Percentiles rank a stretch among this genome's conserved stretches.
phyloP scores from a whole-genome alignment of 495 filamentous ascomycete genomes.

The Platismatia glauca region DNA sequence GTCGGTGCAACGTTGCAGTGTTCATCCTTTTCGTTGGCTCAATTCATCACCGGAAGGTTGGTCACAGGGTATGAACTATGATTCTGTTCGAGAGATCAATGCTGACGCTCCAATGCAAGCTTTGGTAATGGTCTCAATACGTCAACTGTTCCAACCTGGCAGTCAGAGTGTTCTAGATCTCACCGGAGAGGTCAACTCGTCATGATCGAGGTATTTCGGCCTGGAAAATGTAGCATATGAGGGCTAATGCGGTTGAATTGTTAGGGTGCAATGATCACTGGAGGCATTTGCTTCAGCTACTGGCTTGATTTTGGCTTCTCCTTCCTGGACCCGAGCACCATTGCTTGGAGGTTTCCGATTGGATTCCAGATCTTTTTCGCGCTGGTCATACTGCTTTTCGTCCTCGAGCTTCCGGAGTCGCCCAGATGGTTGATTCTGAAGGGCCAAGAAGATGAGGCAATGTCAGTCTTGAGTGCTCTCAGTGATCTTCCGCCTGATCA shows the following conservation, averaged over 20 bases:
- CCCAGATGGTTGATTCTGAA: constrained; percentile 68
- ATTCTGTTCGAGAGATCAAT: constrained; percentile 31
- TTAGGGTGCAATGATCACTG: constrained; percentile 55
- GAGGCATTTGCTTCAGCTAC: constrained; percentile 63
- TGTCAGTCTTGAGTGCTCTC: constrained; percentile 53
- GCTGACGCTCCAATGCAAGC: constrained; percentile 6
- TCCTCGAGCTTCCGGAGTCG: constrained; percentile 61
- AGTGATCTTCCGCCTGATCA: constrained; percentile 46
- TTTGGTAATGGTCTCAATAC: constrained; percentile 52
- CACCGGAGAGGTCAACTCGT: constrained; percentile 67
- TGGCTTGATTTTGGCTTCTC: constrained; percentile 68
- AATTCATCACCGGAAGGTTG: constrained; percentile 57
- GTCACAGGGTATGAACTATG: constrained; percentile 57
- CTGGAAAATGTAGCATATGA: background rate
- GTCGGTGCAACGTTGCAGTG: constrained; percentile 59
- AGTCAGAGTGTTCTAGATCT: constrained; percentile 67
- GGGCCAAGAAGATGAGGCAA: constrained; percentile 49
- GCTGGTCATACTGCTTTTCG: constrained; percentile 47
- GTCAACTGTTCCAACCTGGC: constrained; percentile 66
- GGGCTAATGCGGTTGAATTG: background rate
- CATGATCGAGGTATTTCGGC: constrained; percentile 53
- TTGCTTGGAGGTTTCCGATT: constrained; percentile 68
- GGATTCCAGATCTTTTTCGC: constrained; percentile 66
- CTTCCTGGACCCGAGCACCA: constrained; percentile 52
- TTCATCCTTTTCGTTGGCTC: constrained; percentile 48